Evolutionary conservation across 768 basidiomycete species (phyloP).

Genomic region (Tremella fuciformis): DNA sequence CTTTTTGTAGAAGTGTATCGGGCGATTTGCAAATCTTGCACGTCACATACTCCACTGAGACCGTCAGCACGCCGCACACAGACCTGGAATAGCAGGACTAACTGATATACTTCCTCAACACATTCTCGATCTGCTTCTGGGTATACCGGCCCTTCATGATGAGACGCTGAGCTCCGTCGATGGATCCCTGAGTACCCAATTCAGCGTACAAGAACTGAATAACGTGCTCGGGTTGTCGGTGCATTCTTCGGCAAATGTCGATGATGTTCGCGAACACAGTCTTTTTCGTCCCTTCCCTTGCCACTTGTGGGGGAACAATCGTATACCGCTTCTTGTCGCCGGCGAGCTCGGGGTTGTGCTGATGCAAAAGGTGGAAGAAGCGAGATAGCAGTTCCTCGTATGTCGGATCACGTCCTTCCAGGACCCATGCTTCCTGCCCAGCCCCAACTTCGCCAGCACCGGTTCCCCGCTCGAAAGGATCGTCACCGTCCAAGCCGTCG

Average conservation of each 20-base stretch:
- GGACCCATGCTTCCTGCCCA: constrained; percentile 69
- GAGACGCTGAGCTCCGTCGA: constrained; percentile 84
- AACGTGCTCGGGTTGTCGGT: constrained; percentile 94
- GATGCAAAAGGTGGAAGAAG: constrained; percentile 85
- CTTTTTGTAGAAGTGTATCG: constrained; percentile 92
- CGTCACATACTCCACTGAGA: constrained; percentile 89
- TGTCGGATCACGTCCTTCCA: constrained; percentile 90
- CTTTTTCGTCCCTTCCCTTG: constrained; percentile 96
- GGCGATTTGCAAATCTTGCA: constrained; percentile 99
- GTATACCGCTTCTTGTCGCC: constrained; percentile 86
- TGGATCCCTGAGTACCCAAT: constrained; percentile 94
- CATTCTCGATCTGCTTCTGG: constrained; percentile 97
- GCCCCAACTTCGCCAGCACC: constrained; percentile 57
- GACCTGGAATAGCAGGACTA: constrained; percentile 45
- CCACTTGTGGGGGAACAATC: constrained; percentile 90
- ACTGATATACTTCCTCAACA: constrained; percentile 94
- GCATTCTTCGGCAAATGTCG: constrained; percentile 98
- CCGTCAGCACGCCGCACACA: constrained; percentile 1
- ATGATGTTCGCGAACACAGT: constrained; percentile 93
- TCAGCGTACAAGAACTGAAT: constrained; percentile 96
- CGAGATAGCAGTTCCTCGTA: constrained; percentile 94
- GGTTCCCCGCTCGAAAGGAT: constrained; percentile 62
- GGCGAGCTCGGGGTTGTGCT: constrained; percentile 87
- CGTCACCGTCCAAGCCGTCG: constrained; percentile 75
- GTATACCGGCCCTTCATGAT: constrained; percentile 98